phyloP scores from a whole-genome alignment of 306 rosid genomes.

The Lupinus albus region DNA sequence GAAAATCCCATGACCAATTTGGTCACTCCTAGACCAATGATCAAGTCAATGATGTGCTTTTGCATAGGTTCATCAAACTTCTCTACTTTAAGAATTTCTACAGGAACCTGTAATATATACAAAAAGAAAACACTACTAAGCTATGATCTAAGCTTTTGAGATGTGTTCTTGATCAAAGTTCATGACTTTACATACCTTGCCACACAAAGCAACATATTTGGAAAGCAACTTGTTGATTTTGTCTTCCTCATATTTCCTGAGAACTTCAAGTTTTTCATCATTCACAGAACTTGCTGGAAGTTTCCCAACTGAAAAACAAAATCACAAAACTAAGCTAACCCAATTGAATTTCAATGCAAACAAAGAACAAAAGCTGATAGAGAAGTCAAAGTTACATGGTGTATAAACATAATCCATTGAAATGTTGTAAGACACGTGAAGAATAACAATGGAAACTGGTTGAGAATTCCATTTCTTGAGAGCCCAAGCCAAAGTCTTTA shows the following conservation, averaged over 20 bases:
- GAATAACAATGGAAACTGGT: constrained; percentile 73
- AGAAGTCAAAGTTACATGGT: constrained; percentile 58
- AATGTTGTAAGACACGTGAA: constrained; percentile 48
- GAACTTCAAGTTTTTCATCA: constrained; percentile 64
- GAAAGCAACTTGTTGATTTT: constrained; percentile 56
- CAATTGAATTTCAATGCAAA: constrained; percentile 28
- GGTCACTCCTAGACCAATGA: constrained; percentile 56
- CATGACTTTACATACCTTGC: constrained; percentile 54
- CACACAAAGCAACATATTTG: constrained; percentile 61
- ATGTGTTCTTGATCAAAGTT: not conserved
- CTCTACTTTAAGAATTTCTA: constrained; percentile 55
- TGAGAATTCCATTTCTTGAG: constrained; percentile 70
- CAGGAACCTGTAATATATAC: constrained; percentile 56
- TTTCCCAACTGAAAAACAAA: constrained; percentile 74
- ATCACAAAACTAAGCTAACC: constrained; percentile 36
- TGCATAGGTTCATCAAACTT: constrained; percentile 65
- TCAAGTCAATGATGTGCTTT: constrained; percentile 59
- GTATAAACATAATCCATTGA: constrained; percentile 66
- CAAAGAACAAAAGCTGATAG: not conserved
- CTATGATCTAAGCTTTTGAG: constrained; percentile 15
- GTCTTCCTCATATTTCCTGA: constrained; percentile 56
- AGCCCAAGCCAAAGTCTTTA: constrained; percentile 71
- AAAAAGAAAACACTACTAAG: not conserved
- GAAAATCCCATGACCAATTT: constrained; percentile 73
- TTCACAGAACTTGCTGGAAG: constrained; percentile 75